Conservation (phyloP, 2,329 filamentous ascomycete species). For the Colletotrichum camelliae region DNA sequence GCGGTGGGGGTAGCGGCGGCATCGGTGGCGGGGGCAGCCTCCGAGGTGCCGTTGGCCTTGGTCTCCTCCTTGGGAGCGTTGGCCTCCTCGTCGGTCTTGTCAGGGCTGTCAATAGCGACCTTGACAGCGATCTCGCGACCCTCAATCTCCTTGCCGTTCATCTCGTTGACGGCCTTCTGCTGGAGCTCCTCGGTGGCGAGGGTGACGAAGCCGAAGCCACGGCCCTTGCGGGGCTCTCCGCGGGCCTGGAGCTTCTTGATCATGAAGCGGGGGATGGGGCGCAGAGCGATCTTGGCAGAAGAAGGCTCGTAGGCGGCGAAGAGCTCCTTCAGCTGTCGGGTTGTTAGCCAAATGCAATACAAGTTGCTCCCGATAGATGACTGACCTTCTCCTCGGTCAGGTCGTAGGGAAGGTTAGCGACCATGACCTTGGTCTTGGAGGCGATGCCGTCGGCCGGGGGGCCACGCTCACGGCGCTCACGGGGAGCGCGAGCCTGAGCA, state of each 20-base stretch:
- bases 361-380: conserved; percentile 12
- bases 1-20: conserved; percentile 25
- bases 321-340: conserved; percentile 87
- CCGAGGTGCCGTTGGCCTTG: conserved; percentile 49
- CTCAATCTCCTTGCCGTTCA: conserved; percentile 99
- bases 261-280: conserved; percentile 99
- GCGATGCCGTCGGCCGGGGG: conserved; percentile 96
- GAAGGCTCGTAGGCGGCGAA: conserved; percentile 91
- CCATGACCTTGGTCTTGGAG: conserved; percentile 99
- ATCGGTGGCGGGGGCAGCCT: conserved; percentile 29
- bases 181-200: conserved; percentile 94
- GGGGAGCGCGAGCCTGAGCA: conserved; percentile 57
- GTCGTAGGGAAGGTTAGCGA: conserved; percentile 98
- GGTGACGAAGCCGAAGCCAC: conserved; percentile 98
- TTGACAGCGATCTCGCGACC: conserved; percentile 99
- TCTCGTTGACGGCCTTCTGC: conserved; percentile 95
- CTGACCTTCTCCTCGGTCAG: conserved; percentile 94
- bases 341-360: conserved; percentile 25
- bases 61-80: conserved; percentile 53
- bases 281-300: conserved; percentile 97
- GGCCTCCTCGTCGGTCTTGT: conserved; percentile 91
- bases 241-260: conserved; percentile 99
- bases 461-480: conserved; percentile 80
- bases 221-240: conserved; percentile 97
- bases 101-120: conserved; percentile 98